Conservation (phyloP, 2,329 filamentous ascomycete species). For the Talaromyces rugulosus region DNA sequence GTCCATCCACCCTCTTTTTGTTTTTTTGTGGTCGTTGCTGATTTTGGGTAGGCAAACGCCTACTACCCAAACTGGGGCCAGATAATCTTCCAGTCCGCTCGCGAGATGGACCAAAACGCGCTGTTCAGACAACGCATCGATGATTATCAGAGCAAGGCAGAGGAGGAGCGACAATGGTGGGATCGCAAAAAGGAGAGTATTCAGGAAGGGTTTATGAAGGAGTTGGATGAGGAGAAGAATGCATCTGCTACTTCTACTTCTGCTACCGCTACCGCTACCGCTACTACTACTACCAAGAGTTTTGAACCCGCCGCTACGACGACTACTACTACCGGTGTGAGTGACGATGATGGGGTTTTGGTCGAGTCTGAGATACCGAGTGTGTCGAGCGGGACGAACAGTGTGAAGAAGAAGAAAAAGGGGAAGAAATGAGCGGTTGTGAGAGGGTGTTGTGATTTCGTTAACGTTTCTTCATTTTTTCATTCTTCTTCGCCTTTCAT, state of each 20-base stretch:
- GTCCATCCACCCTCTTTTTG: background rate
- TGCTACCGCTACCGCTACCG: constrained; percentile 15
- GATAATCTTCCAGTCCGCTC: constrained; percentile 93
- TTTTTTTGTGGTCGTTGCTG: constrained; percentile 1
- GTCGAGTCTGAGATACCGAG: constrained; percentile 61
- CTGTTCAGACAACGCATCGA: constrained; percentile 69
- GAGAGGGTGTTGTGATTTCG: background rate
- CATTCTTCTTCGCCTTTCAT: background rate
- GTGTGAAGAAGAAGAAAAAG: constrained; percentile 46
- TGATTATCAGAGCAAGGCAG: constrained; percentile 67
- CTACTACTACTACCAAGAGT: background rate
- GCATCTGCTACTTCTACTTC: constrained; percentile 21
- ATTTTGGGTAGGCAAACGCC: constrained; percentile 69
- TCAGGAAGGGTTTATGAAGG: constrained; percentile 74
- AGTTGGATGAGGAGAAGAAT: constrained; percentile 52
- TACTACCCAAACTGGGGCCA: constrained; percentile 87
- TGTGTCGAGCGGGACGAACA: constrained; percentile 23
- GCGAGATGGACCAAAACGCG: constrained; percentile 87
- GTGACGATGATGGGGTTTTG: constrained; percentile 72
- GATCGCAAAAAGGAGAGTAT: constrained; percentile 73
- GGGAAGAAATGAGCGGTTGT: constrained; percentile 40
- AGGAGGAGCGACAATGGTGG: constrained; percentile 86
- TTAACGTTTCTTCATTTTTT: no score
- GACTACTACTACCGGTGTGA: constrained; percentile 23
- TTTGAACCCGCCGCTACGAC: constrained; percentile 5